Base-by-base conservation (phyloP, 2,329 filamentous ascomycete species). In the Acephala macrosclerotiorum region DNA sequence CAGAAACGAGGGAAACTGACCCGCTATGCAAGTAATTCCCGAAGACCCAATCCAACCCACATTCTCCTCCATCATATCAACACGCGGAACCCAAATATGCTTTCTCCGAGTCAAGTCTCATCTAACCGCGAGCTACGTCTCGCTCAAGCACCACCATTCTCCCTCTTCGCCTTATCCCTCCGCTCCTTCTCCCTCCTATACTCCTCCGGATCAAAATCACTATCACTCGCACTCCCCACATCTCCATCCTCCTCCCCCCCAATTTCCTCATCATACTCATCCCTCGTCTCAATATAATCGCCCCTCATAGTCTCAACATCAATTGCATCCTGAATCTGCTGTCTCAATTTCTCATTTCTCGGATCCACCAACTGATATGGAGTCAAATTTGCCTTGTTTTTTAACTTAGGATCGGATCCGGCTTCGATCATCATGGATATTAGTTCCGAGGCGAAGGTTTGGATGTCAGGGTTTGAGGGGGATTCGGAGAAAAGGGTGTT, bases 381-480 rank as follows among this genome's bases (percentile, higher is more conserved):
- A 59, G 89, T 92, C 66, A 93, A 84, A 73, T 90, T 89, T 61
- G 87, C 90, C 79, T 90, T 91, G 81, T 95, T 95, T 78, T 82
- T 80, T 81, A 87, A 82, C 70, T 82, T 81, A 4, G 86, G 84
- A 75, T 89, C 86, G 68, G 85, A 87, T 65, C 93, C 93, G 62
- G 92, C 92, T 80, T 96, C 92, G 70, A 95, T 85, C 84, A 96
- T 88, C 84, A 96, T 93, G 72, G 90, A 85, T 71, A 95, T 85
- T 61, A 96, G 84, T 20, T 86, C 84, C 72, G 84, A 82, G 71
- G 89, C 91, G 70, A 87, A 87, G 67, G 85, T 82, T 79, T 87
- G 86, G 77, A 92, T 88, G 63, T 84, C 11, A 1, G 22, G 11
- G 49, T 53, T 53, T 3, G 49, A 7, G 22, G 49, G 49, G 3